These are phyloP conservation scores for Acanthamoeba royreba DNA, from an alignment of 208 protist species.

Conservation along the genomic window DNA sequence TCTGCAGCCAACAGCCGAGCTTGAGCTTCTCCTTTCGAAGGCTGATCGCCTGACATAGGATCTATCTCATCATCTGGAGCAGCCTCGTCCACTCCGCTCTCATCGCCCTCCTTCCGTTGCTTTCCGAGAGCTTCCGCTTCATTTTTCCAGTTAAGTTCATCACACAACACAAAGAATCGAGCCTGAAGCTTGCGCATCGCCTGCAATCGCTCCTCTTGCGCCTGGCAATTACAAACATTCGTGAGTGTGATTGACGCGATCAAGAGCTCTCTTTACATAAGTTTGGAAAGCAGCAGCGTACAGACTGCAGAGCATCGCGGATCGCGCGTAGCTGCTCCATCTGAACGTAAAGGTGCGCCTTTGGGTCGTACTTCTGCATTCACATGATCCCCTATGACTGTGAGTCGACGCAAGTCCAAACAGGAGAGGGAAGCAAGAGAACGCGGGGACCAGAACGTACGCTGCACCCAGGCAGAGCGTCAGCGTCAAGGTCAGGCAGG, in stretches of 20 bases:
- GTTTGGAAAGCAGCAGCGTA: background rate
- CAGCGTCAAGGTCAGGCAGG: background rate
- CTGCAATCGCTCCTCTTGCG: background rate
- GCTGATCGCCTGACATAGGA: background rate
- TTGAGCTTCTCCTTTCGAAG: background rate
- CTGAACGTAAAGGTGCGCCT: background rate
- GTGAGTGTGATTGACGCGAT: background rate
- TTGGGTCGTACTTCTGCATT: background rate
- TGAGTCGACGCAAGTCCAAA: no score
- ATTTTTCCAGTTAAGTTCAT: constrained; percentile 23
- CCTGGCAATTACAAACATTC: background rate
- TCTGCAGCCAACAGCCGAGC: background rate
- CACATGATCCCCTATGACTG: background rate
- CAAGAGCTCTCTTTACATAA: background rate
- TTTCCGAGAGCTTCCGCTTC: background rate
- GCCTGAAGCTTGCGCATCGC: background rate
- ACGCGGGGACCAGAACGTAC: background rate
- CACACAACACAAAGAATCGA: background rate
- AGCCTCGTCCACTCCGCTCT: background rate
- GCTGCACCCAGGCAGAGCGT: background rate
- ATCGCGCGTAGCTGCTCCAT: background rate
- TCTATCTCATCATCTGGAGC: background rate
- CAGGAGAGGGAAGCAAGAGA: no score
- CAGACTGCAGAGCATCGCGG: background rate
- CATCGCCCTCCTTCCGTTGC: background rate